Evolutionary conservation across 768 basidiomycete species (phyloP), one percentile per base, ranked within the genome.

Genomic region (Russula olivacea): DNA sequence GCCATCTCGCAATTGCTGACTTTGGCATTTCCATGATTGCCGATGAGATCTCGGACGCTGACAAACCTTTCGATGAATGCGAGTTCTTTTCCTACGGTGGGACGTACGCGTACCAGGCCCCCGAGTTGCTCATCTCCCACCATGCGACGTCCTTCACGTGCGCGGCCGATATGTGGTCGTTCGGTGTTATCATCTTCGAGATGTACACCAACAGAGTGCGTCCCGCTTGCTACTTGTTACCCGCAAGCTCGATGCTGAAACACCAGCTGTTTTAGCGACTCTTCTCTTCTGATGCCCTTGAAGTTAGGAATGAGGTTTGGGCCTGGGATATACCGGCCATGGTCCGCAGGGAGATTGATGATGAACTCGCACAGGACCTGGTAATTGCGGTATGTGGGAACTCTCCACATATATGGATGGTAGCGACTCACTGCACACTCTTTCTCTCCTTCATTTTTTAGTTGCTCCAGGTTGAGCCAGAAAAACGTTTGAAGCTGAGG

Each of bases 1-100:
- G 68, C 43, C 66, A 68, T 48, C 61, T 68, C 51, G 62, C 61
- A 23, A 55, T 69, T 23, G 60, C 66, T 40, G 68, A 69, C 48
- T 69, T 69, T 58, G 59, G 66, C 19, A 53, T 54, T 25, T 36
- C 66, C 10, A 2, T 55, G 21, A 17, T 25, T 12, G 14, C 48
- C 15, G 47, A 63, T 7, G 28, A 11, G 1, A 9, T 2, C 21
- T 3, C 4, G 15, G 43, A 48, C 36, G 14, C 3, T 2, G 30
- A 21, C 25, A 40, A 32, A 30, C 28, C 43, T 5, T 17, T 58
- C n/a, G 47, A 61, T 2, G 21, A 65, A 51, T 60, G 53, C 25
- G 17, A 12, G 6, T 55, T 64, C 25, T 9, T 23, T 28, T 47
- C 38, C n/a, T 54, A 50, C 14, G 63, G 64, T 25, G 66, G 66